phyloP scores from a whole-genome alignment of 768 basidiomycete genomes.

The Psilocybe azurescens region DNA sequence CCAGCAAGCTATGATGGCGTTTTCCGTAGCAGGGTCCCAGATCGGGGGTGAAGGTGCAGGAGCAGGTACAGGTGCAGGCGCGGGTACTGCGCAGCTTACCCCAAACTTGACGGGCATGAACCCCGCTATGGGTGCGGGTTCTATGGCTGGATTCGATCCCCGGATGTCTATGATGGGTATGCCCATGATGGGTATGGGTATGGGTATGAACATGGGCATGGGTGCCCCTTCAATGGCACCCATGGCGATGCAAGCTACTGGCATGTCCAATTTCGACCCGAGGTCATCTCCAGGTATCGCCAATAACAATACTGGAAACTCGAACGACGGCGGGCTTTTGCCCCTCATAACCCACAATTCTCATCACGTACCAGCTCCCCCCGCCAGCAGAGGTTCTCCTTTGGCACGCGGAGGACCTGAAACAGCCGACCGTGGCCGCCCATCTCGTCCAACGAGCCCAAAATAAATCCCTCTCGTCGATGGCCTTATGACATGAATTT shows the following conservation, averaged over 20 bases:
- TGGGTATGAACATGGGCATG: constrained; percentile 35
- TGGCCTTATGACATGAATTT: constrained; percentile 5
- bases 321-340: constrained; percentile 39
- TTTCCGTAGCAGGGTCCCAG: constrained; percentile 77
- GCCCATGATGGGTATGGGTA: constrained; percentile 67
- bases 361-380: constrained; percentile 56
- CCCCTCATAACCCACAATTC: constrained; percentile 42
- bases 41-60: constrained; percentile 58
- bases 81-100: constrained; percentile 34
- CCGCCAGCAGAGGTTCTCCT: constrained; percentile 60
- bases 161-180: constrained; percentile 85
- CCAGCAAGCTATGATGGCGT: constrained; percentile 88
- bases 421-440: constrained; percentile 26
- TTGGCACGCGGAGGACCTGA: constrained; percentile 35
- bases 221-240: constrained; percentile 35
- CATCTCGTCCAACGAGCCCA: constrained; percentile 29
- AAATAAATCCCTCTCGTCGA: constrained; percentile 17
- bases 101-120: constrained; percentile 60
- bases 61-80: constrained; percentile 38
- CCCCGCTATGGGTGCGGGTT: constrained; percentile 21
- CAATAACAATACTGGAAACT: constrained; percentile 27
- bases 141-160: constrained; percentile 59
- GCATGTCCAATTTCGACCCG: constrained; percentile 63
- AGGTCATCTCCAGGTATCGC: constrained; percentile 50
- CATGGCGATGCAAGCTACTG: constrained; percentile 65